Percentiles rank a stretch among this genome's conserved stretches.
Conservation (phyloP, 257 asterid species). For the Lycium barbarum region DNA sequence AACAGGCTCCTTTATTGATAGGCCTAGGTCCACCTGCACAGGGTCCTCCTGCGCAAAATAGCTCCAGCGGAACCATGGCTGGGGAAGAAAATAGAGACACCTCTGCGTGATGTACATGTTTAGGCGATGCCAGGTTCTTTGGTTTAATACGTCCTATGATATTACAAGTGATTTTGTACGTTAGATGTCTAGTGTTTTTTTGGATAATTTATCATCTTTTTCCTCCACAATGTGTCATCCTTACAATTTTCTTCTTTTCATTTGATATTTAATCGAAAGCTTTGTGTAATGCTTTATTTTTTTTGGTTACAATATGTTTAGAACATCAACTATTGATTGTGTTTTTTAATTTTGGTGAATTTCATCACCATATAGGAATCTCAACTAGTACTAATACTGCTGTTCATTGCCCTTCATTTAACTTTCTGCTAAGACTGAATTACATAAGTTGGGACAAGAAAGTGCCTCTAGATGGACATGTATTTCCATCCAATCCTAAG, state of each 20-base stretch:
- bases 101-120: not conserved
- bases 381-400: not conserved
- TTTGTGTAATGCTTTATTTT: not conserved
- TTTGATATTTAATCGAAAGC: not conserved
- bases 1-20: constrained; percentile 61
- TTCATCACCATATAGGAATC: not conserved
- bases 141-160: not conserved
- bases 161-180: not conserved
- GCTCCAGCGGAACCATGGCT: constrained; percentile 5
- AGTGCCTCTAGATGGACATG: not conserved
- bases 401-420: not conserved
- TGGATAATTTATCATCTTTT: not conserved
- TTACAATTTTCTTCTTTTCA: not conserved
- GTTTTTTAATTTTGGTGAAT: not conserved
- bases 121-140: not conserved
- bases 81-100: constrained; percentile 24
- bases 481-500: not conserved
- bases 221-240: not conserved
- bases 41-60: not conserved
- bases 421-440: not conserved
- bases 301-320: not conserved
- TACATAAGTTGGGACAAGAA: constrained; percentile 12
- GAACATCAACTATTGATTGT: not conserved
- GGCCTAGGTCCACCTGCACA: constrained; percentile 52
- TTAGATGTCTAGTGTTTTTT: not conserved